These are phyloP conservation scores for Capsicum rhomboideum DNA, from an alignment of 257 asterid species.

Conservation along the genomic window DNA sequence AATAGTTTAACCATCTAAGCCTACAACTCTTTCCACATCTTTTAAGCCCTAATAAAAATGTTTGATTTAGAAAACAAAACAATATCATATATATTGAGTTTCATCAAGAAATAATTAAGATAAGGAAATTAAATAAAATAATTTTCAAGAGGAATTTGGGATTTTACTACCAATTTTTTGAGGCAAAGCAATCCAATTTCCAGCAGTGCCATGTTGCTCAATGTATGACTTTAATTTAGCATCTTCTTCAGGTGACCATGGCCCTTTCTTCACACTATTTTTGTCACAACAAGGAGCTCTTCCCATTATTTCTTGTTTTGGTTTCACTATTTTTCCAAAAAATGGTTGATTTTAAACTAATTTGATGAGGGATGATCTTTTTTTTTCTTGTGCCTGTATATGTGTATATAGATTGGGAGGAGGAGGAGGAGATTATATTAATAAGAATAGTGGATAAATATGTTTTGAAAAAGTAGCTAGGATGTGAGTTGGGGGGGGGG, in stretches of 20 bases:
- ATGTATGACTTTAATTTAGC: constrained; percentile 56
- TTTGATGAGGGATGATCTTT: not conserved
- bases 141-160: not conserved
- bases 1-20: constrained; percentile 61
- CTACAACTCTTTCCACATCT: constrained; percentile 80
- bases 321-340: not conserved
- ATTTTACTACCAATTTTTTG: constrained; percentile 45
- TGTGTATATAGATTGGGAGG: no score
- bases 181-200: constrained; percentile 78
- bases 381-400: not conserved
- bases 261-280: constrained; percentile 67
- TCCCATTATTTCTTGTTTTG: constrained; percentile 35
- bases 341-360: not conserved
- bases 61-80: no score
- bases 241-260: constrained; percentile 85
- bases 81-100: no score
- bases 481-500: not conserved
- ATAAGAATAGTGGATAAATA: constrained; percentile 21
- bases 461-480: not conserved
- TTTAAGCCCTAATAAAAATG: constrained; percentile 43
- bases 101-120: no score
- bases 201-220: constrained; percentile 62
- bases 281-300: constrained; percentile 87
- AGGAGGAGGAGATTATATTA: constrained; percentile 3
- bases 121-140: no score